Base-by-base conservation (phyloP, 495 filamentous ascomycete genomes). In the Lepraria neglecta region DNA sequence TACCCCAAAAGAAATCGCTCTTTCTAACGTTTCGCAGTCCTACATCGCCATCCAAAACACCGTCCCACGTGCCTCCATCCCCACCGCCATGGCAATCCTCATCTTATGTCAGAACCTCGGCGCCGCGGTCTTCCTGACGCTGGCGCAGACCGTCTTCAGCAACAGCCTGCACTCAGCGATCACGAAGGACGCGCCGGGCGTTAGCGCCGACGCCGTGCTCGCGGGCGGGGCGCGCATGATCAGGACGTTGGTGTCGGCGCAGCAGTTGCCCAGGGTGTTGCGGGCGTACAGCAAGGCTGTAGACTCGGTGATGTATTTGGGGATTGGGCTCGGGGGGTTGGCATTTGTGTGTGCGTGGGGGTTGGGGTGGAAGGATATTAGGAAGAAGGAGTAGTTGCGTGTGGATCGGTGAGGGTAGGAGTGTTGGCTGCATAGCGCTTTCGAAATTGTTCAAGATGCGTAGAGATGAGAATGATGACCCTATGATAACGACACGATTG, bases 121-220 rank as follows among this genome's bases (percentile, higher is more conserved):
- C 43, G 84, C 82, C n/a, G 80, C 85, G 0, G 68, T 89, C 4
- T 88, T 86, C 68, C 77, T 91, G 27, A 79, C 79, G 2, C 79
- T 89, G 11, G 84, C 75, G 27, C 80, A 90, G 64, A 87, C 82
- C 54, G 77, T 90, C 60, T 87, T 92, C 64, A 75, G 76, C 42
- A 86, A 86, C 68, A 75, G 77, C 43, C 77, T 91, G 10, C 67
- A 81, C 11, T 64, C 72, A 21, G 74, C 80, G 21, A 73, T 90
- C 4, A 68, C 65, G 0, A 64, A 66, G 21, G 69, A 69, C 43
- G 68, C 72, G 15, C 68, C 70, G 0, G 53, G 24, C 3, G 60
- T 74, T 6, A 65, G 84, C 58, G 69, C 83, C 0, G 38, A 38
- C 0, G 43, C 74, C 5, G 74, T 91, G 0, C 71, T 87, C 10